Evolutionary conservation across 305 asterid species (phyloP), one percentile per base, ranked within the genome.

Genomic region (Ajuga reptans): DNA sequence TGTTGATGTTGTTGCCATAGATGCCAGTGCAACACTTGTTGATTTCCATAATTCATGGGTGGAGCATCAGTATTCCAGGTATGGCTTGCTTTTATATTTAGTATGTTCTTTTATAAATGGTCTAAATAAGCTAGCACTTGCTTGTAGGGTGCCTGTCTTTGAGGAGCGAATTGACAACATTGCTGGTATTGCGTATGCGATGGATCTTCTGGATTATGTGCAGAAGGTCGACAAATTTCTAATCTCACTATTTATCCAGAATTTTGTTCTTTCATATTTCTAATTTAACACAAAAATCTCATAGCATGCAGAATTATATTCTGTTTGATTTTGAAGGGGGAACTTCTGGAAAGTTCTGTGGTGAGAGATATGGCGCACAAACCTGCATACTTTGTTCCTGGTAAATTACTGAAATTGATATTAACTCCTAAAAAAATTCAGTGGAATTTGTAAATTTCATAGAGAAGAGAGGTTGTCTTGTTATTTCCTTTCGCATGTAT

Each of bases 371-470:
- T 89, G 86, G 99, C 98, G 0, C 99, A 94, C 80, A 94, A 91
- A 80, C 99, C 99, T 57, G 94, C 99, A 46, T 91, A 94, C 82
- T 94, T 94, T 74, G 99, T 94, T 73, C 99, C 99, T 62, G 98
- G 99, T 94, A 89, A 84, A 45, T 42, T 66, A 16, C 24, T 53
- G 16, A 39, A 29, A 56, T 31, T 74, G 9, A 57, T 41, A 31
- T 64, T 64, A 66, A 60, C 72, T 63, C 58, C 68, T 46, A 14
- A 64, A 64, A 39, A 4, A 34, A 17, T 17, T 71, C 27, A 9
- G 24, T 64, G 64, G 37, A 69, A 57, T 37, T 58, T 51, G 27
- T 34, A 11, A 46, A 52, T 66, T 66, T 29, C 47, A 53, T 70
- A 14, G 46, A 39, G 17, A 21, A 21, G 29, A 64, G 42, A 27